Conservation (phyloP, 2,329 filamentous ascomycete species). For the Verticillium tricorpus region DNA sequence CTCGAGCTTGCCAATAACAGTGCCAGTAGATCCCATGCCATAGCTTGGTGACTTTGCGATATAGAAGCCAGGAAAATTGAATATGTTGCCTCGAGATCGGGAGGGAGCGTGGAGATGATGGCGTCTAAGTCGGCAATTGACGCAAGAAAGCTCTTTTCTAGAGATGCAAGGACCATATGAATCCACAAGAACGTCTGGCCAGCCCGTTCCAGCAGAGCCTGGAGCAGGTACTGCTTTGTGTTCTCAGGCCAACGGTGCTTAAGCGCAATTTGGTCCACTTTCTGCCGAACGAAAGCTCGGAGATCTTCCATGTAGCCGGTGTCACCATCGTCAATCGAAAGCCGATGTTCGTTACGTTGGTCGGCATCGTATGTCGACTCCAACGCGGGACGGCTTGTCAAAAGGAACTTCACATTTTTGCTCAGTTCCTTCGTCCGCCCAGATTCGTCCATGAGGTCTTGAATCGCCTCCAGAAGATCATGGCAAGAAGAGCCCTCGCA, state of each 20-base stretch:
- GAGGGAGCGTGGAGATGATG: slow-evolving; percentile 25
- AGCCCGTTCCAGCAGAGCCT: slow-evolving; percentile 23
- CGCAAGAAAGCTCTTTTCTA: slow-evolving; percentile 22
- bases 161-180: slow-evolving; percentile 26
- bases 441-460: slow-evolving; percentile 13
- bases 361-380: slow-evolving; percentile 6
- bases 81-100: slow-evolving; percentile 23
- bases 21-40: slow-evolving; percentile 23
- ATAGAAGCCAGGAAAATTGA: slow-evolving; percentile 23
- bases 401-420: slow-evolving; percentile 25
- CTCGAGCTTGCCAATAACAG: slow-evolving; percentile 27
- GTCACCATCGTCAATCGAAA: slow-evolving; percentile 17
- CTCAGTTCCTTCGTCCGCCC: slow-evolving; percentile 6
- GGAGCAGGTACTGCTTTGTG: slow-evolving; percentile 20
- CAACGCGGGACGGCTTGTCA: slow-evolving; percentile 24
- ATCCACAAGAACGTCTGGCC: slow-evolving; percentile 33
- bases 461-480: slow-evolving; percentile 19
- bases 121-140: slow-evolving; percentile 19
- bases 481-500: slow-evolving; percentile 23
- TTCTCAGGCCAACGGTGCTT: slow-evolving; percentile 18
- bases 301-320: slow-evolving; percentile 22
- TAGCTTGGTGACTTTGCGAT: slow-evolving; percentile 14
- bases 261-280: slow-evolving; percentile 23
- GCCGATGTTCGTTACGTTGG: slow-evolving; percentile 4
- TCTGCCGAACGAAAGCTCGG: slow-evolving; percentile 23